Base-by-base conservation (phyloP, 1,139 yeast species). In the Casaregolazyma lundiana region DNA sequence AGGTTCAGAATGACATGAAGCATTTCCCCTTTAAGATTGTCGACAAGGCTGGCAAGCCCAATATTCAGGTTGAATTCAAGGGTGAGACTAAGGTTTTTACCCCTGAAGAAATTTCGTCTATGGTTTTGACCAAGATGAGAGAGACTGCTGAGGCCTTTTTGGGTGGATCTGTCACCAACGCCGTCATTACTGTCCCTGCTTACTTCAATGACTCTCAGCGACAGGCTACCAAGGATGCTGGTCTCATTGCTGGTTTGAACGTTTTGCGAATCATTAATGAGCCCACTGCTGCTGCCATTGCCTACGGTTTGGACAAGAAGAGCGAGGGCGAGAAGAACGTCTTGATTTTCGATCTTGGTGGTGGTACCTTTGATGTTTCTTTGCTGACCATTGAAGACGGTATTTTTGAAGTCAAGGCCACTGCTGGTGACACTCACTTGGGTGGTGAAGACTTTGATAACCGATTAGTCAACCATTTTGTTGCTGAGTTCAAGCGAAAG, bases 401-500 rank as follows among this genome's bases (percentile, higher is more conserved):
- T 82, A 94, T 92, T 68, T 92, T 90, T 84, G 90, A 95, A 69
- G 98, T 92, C 70, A 90, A 90, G 83, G 94, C 98, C 66, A 92
- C 98, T 66, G 96, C 97, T 71, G 98, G 98, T 88, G 97, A 92
- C 78, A 92, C 98, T 67, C 98, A 90, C 77, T 84, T 90, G 80
- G 97, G 98, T 84, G 97, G 97, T 84, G 96, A 90, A 80, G 97
- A 90, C 80, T 90, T 90, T 76, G 97, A 89, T 75, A 83, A 90
- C 82, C 86, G 89, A 81, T 81, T 90, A 69, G 85, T 90, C 70
- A 92, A 86, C 73, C 88, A 80, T 80, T 90, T 90, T 83, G 82
- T 83, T 75, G 80, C 81, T 67, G 97, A 90, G 70, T 90, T 90
- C 92, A 84, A 88, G 81, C 86, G 88, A 82, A 90, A 90, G 84